Evolutionary conservation across 345 rosid genomes (phyloP), one percentile per base, ranked within the genome.

Genomic region (Salix udensis): DNA sequence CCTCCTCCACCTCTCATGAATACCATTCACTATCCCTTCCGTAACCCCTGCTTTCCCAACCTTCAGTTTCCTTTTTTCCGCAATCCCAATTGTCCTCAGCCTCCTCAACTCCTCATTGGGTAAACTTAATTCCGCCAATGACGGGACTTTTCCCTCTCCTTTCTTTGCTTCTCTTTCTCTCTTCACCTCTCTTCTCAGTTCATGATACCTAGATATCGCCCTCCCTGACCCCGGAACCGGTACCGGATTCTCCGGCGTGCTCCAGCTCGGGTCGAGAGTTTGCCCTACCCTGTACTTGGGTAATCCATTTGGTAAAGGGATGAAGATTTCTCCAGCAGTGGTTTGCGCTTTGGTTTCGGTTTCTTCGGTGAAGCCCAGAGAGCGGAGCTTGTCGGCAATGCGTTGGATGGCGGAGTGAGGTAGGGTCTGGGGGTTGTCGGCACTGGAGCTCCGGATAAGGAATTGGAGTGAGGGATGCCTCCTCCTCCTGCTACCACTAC

Each of bases 231-330:
- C 96, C 21, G 97, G 97, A 2, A 71, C 82, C 10, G 96, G 94
- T 8, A 92, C 92, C 1, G 98, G 97, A 66, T 87, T 90, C 81
- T 90, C 90, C 6, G 98, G 97, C 34, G 94, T 86, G 85, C 93
- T 90, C 98, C 98, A 95, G 92, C 96, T 95, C 39, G 92, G 74
- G 81, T 95, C 98, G 24, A 95, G 78, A n/a, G 96, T 93, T 79
- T 95, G 96, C 3, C 98, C 98, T 72, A 95, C 94, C 53, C 97
- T 88, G 80, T 83, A 67, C 80, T 87, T 88, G 40, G 97, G 89
- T 58, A 95, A 77, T 72, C 83, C 88, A 16, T 75, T 36, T 2
- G 97, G 97, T 67, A 91, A 66, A 52, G 97, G 96, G 70, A 93
- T 81, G 80, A 95, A 95, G 66, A 93, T 93, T 83, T 95, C 94